These are phyloP conservation scores for Ceratonia siliqua DNA, from an alignment of 306 rosid species.

Conservation along the genomic window DNA sequence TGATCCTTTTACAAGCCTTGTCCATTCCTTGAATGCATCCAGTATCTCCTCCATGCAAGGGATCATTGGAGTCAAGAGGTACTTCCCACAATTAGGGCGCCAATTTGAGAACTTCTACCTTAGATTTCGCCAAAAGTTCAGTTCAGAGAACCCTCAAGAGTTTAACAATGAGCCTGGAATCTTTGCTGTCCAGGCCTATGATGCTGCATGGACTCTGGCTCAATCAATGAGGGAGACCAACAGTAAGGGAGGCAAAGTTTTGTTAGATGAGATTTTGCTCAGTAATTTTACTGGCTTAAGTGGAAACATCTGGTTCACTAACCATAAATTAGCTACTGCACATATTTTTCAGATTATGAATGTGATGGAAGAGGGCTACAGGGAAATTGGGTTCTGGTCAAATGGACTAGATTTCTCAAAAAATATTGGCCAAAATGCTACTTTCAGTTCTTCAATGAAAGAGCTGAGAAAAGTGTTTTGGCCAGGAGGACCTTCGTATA, in stretches of 20 bases:
- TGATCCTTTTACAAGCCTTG: slow-evolving; percentile 43
- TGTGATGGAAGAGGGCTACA: slow-evolving; percentile 43
- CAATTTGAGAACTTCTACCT: slow-evolving; percentile 7
- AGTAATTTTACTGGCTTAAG: slow-evolving; percentile 40
- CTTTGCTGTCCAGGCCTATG: slow-evolving; percentile 52
- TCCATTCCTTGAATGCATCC: slow-evolving; percentile 51
- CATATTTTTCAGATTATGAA: slow-evolving; percentile 45
- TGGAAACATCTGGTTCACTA: slow-evolving; percentile 32
- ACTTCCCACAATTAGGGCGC: slow-evolving; percentile 4
- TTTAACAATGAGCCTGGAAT: slow-evolving; percentile 44
- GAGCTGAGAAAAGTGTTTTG: slow-evolving; percentile 31
- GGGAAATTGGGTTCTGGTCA: slow-evolving; percentile 48
- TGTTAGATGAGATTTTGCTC: slow-evolving; percentile 20
- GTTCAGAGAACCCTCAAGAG: slow-evolving; percentile 35
- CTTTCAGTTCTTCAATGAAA: slow-evolving; percentile 24
- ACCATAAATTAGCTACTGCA: slow-evolving; percentile 21
- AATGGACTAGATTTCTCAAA: slow-evolving; percentile 27
- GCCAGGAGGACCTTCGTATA: slow-evolving; percentile 37
- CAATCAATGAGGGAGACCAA: slow-evolving; percentile 32
- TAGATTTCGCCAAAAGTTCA: slow-evolving; percentile 35
- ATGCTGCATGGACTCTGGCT: slow-evolving; percentile 42
- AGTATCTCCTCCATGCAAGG: slow-evolving; percentile 49
- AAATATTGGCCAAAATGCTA: background rate
- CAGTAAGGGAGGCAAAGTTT: slow-evolving; percentile 13
- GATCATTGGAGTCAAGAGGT: slow-evolving; percentile 48